These are phyloP conservation scores for Aspergillus calidoustus DNA, from an alignment of 2,329 filamentous ascomycete genomes.

Conservation along the genomic window DNA sequence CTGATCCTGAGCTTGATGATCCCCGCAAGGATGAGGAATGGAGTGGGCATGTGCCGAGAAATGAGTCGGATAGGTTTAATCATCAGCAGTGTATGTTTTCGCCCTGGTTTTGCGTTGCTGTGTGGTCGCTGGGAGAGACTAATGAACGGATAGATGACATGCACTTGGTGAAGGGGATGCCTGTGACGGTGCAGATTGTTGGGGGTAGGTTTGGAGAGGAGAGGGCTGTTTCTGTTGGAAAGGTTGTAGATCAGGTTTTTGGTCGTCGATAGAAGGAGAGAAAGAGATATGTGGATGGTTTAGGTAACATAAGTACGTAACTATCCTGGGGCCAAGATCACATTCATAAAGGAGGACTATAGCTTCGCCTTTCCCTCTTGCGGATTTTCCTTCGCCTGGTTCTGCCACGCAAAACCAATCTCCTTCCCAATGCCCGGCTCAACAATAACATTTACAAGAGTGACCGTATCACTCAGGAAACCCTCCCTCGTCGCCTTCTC, in stretches of 20 bases:
- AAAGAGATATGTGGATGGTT: background rate
- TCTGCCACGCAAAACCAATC: slow-evolving; percentile 44
- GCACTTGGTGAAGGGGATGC: slow-evolving; percentile 37
- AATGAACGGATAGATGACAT: slow-evolving; percentile 30
- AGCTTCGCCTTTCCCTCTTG: slow-evolving; percentile 33
- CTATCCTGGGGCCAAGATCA: background rate
- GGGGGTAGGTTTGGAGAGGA: slow-evolving; percentile 40
- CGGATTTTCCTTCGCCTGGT: slow-evolving; percentile 16
- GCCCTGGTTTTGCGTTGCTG: slow-evolving; percentile 14
- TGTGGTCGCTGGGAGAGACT: background rate
- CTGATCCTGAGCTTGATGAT: slow-evolving; percentile 41
- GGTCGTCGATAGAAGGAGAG: background rate
- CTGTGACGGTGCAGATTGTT: slow-evolving; percentile 39
- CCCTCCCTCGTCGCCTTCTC: slow-evolving; percentile 56
- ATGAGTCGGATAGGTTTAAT: slow-evolving; percentile 55
- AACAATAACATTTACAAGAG: slow-evolving; percentile 61
- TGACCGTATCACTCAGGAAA: slow-evolving; percentile 52
- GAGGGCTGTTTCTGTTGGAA: slow-evolving; percentile 36
- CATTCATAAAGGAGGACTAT: slow-evolving; percentile 10
- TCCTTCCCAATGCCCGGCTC: slow-evolving; percentile 54
- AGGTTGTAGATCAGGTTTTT: slow-evolving; percentile 34
- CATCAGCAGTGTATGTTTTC: slow-evolving; percentile 35
- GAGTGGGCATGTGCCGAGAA: slow-evolving; percentile 40
- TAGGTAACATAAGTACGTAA: background rate
- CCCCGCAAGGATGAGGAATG: slow-evolving; percentile 40